Percentiles rank a stretch among this genome's conserved stretches.
phyloP scores from a whole-genome alignment of 2,329 filamentous ascomycete genomes.

The Neopestalotiopsis clavispora region DNA sequence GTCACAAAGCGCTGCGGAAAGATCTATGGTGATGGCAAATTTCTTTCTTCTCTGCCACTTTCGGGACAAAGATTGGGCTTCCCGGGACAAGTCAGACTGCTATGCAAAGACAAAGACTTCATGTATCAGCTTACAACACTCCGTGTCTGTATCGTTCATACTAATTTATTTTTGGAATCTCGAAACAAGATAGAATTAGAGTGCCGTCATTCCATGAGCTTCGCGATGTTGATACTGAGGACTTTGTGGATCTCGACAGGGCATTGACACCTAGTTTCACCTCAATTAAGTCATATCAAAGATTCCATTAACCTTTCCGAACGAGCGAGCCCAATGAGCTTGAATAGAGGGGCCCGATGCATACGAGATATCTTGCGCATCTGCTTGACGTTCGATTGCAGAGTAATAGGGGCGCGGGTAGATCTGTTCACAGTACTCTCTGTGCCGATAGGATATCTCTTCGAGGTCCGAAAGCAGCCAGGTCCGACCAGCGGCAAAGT shows the following conservation, averaged over 20 bases:
- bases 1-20: background rate
- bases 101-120: background rate
- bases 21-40: background rate
- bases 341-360: background rate
- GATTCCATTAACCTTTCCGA: background rate
- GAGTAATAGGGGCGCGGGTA: background rate
- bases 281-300: background rate
- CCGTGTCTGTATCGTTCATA: background rate
- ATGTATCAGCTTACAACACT: background rate
- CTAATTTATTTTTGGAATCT: no score
- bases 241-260: background rate
- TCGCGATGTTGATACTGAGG: no score
- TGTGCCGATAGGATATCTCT: slow-evolving; percentile 1
- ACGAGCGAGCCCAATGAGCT: background rate
- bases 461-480: slow-evolving; percentile 12
- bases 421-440: no score
- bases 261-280: background rate
- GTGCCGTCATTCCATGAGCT: no score
- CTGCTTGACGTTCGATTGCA: background rate
- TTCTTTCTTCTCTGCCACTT: background rate
- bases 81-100: background rate
- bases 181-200: no score
- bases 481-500: slow-evolving; percentile 3
- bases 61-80: background rate
- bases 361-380: background rate